Base-by-base conservation (phyloP, 2,329 filamentous ascomycete species). In the Clathrospora elynae region DNA sequence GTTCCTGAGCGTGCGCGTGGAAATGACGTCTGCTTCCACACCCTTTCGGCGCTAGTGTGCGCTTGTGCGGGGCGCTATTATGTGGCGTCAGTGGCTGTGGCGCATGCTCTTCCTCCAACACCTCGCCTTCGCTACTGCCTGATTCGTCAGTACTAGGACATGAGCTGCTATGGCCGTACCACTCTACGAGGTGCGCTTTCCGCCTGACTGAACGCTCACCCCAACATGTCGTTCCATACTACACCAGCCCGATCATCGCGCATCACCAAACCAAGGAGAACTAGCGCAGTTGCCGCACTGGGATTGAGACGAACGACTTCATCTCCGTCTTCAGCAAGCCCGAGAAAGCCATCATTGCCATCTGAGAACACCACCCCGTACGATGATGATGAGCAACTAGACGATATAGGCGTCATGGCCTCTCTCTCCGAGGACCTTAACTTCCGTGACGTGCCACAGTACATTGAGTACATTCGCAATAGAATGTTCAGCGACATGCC, bases 401-500 rank as follows among this genome's bases (percentile, higher is more conserved):
- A 84, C 30, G 84, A 88, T 55, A 66, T 73, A 10, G 85, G 85
- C 8, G 70, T 82, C 7, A 73, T 82, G 11, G 72, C 74, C 20
- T 73, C 78, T 3, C 71, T 88, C 1, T 76, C 77, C 9, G 71
- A 75, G 20, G 78, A 84, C 51, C 70, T 82, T 10, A 76, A 73
- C 18, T 76, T 86, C 4, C 75, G 80, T 35, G 82, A 86, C 63
- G 78, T 85, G 1, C 75, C 81, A 0, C 84, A 87, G 62, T 82
- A 74, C 14, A 82, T 89, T 61, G 73, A 78, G 36, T 80, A 85
- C 66, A 79, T 85, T 35, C 79, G 78, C 24, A 68, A 62, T 13
- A 75, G 71, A 57, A 87, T 86, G 79, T 90, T 88, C 71, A 78
- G 76, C 25, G 71, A 78, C 1, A 72, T 89, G 8, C 86, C 86